These are phyloP conservation scores for Salix exigua DNA, from an alignment of 345 rosid genomes.

Conservation along the genomic window DNA sequence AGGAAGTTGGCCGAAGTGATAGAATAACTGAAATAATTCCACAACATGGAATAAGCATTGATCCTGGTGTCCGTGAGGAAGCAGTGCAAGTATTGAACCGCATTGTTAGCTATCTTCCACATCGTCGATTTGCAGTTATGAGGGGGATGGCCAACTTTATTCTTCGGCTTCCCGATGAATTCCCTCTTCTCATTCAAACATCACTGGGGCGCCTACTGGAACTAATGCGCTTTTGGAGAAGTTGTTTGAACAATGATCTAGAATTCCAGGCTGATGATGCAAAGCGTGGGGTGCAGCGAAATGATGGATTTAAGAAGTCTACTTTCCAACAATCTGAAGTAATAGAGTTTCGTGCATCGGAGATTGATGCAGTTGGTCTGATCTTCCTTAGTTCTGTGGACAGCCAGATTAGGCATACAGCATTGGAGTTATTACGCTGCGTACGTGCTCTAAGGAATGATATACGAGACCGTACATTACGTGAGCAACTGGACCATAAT, in stretches of 20 bases:
- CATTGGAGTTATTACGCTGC: conserved; percentile 89
- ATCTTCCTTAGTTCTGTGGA: conserved; percentile 92
- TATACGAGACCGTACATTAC: conserved; percentile 54
- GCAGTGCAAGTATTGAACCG: conserved; percentile 95
- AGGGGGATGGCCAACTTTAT: conserved; percentile 97
- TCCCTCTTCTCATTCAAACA: conserved; percentile 95
- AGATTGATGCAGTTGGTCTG: conserved; percentile 96
- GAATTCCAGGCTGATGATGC: conserved; percentile 45
- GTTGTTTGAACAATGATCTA: conserved; percentile 73
- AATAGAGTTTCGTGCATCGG: conserved; percentile 81
- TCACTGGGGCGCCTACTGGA: conserved; percentile 89
- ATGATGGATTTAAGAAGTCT: conserved; percentile 62
- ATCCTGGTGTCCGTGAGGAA: conserved; percentile 99
- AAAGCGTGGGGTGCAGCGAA: conserved; percentile 45
- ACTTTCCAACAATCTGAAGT: conserved; percentile 68
- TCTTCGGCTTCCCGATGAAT: conserved; percentile 90
- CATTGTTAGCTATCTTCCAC: conserved; percentile 82
- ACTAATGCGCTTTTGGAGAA: conserved; percentile 98
- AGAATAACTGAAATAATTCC: conserved; percentile 97
- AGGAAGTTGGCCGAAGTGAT: conserved; percentile 97
- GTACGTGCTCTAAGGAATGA: conserved; percentile 93
- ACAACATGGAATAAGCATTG: conserved; percentile 95
- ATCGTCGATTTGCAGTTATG: conserved; percentile 95
- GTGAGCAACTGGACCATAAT: conserved; percentile 56
- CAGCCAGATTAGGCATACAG: conserved; percentile 96